Conservation (phyloP, 1,139 yeast species). For the Yamadazyma dushanensis region DNA sequence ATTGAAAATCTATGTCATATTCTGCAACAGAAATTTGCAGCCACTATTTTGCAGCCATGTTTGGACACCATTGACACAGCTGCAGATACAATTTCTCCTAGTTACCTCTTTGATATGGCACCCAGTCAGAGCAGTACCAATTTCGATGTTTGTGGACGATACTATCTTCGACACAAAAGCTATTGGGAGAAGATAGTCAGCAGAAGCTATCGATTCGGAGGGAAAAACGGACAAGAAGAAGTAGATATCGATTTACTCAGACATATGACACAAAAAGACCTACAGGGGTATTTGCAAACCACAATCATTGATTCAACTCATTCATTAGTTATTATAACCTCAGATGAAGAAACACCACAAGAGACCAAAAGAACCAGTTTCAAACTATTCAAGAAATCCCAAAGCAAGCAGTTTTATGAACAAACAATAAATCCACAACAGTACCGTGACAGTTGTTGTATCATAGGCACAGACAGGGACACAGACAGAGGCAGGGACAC, state of each 20-base stretch:
- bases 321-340: conserved; percentile 19
- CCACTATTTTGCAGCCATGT: conserved; percentile 35
- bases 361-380: background rate
- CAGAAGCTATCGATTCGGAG: conserved; percentile 37
- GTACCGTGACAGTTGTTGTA: background rate
- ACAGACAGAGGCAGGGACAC: no score
- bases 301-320: conserved; percentile 22
- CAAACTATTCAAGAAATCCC: no score
- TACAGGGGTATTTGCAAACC: conserved; percentile 30
- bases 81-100: conserved; percentile 19
- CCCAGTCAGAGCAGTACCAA: conserved; percentile 29
- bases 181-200: conserved; percentile 51
- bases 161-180: conserved; percentile 41
- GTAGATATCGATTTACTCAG: conserved; percentile 28
- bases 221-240: conserved; percentile 32
- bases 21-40: conserved; percentile 33
- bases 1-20: no score
- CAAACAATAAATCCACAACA: background rate
- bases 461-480: no score
- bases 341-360: background rate
- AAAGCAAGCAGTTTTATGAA: no score
- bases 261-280: conserved; percentile 24
- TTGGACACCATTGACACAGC: conserved; percentile 19
- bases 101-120: conserved; percentile 20
- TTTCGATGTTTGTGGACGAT: conserved; percentile 21